Evolutionary conservation across 2,329 filamentous ascomycete genomes (phyloP), one percentile per base, ranked within the genome.

Genomic region (Lecanosticta acicola): DNA sequence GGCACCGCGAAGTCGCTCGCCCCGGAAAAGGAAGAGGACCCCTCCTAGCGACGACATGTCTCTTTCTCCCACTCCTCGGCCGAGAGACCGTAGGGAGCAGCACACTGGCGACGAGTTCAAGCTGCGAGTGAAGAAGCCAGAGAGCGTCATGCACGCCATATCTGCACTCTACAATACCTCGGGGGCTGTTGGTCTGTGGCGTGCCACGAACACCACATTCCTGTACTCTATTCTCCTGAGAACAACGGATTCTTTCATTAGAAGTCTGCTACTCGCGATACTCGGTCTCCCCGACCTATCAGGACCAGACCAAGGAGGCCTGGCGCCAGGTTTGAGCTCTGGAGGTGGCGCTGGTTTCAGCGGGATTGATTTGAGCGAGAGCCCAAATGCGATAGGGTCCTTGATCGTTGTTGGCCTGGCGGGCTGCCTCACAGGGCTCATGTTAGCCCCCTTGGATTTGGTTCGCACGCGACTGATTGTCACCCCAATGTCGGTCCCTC

Each of bases 171-270:
- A 93, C 87, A 78, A 84, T 39, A 91, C 85, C 57, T 91, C 94
- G 64, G 87, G 89, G 29, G 84, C 84, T 0, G 90, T 89, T 76
- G 93, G 93, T 3, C 83, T 96, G 3, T 98, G 91, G 90, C 96
- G 96, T 66, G 78, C 84, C 7, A 87, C 89, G 32, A 97, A 97
- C 64, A 81, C 86, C 11, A 94, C 89, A 1, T 98, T 97, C 61
- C 75, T 97, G 40, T 95, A 97, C 69, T 86, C 83, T 0, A 80
- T 96, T 38, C 75, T 97, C 14, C 80, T 90, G 51, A 88, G 88
- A 9, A 84, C 94, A 5, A 72, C 95, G 21, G 93, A 97, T 65
- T 90, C 87, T 57, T 98, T 94, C 83, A 86, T 90, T 8, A 80
- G 89, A 59, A 93, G 88, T 59, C 77, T 96, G 42, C 75, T 97